Evolutionary conservation across 1,284 basidiomycete genomes (phyloP).

Genomic region (Exobasidium cylindrosporum): DNA sequence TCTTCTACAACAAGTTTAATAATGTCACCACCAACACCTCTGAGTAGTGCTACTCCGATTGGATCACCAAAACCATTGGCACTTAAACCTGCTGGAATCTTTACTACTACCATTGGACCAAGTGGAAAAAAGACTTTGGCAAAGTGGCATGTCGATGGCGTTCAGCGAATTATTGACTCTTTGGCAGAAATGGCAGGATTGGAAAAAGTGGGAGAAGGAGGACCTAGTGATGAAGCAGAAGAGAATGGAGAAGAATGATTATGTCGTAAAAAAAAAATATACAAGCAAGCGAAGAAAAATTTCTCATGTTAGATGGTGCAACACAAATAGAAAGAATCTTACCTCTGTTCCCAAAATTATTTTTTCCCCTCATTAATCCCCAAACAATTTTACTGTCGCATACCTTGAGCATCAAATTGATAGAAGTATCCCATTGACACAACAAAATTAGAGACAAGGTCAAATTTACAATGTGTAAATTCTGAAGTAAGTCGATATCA

Average conservation of each 20-base stretch:
- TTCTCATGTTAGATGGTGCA: no score
- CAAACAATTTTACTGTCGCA: no score
- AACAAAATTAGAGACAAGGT: no score
- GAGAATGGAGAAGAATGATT: neutral
- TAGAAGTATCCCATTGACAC: no score
- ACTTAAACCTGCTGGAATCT: conserved; percentile 30
- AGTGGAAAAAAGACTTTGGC: conserved; percentile 49
- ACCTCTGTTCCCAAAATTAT: no score
- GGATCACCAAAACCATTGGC: conserved; percentile 35
- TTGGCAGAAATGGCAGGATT: conserved; percentile 48
- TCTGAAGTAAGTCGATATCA: no score
- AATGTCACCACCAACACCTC: conserved; percentile 36
- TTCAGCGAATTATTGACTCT: conserved; percentile 40
- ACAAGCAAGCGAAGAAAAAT: no score
- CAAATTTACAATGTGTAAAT: no score
- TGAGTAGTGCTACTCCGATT: conserved; percentile 22
- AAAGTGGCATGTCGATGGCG: conserved; percentile 47
- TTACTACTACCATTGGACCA: conserved; percentile 48
- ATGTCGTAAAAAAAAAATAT: neutral
- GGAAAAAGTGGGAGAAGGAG: neutral
- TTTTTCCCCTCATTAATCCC: no score
- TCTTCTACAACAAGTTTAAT: conserved; percentile 16
- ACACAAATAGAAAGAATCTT: no score
- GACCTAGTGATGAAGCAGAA: neutral
- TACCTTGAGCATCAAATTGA: no score